phyloP scores from a whole-genome alignment of 1,139 yeast species.

The Suhomyces anneliseae region DNA sequence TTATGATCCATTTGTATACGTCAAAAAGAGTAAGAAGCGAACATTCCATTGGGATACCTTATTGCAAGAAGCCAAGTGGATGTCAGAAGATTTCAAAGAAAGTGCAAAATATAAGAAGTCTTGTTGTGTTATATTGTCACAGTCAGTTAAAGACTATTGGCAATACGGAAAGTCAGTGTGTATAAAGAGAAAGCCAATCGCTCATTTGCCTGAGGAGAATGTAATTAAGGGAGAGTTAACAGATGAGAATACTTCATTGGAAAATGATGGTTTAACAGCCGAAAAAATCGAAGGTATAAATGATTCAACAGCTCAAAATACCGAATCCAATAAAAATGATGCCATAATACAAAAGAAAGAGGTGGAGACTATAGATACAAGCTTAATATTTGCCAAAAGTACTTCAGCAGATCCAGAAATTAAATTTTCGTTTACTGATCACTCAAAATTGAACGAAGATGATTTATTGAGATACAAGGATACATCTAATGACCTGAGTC shows the following conservation, averaged over 20 bases:
- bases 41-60: slow-evolving; percentile 70
- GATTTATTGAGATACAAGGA: slow-evolving; percentile 2
- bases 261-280: neutral
- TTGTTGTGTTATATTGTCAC: slow-evolving; percentile 67
- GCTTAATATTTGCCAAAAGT: slow-evolving; percentile 3
- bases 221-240: neutral
- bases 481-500: slow-evolving; percentile 21
- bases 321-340: slow-evolving; percentile 11
- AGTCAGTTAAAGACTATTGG: slow-evolving; percentile 79
- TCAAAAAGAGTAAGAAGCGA: slow-evolving; percentile 31
- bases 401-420: slow-evolving; percentile 5
- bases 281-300: neutral
- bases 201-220: slow-evolving; percentile 19
- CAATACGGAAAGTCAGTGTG: slow-evolving; percentile 68
- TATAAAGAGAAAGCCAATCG: slow-evolving; percentile 45
- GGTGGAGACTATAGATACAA: slow-evolving; percentile 9
- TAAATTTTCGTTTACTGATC: slow-evolving; percentile 3
- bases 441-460: slow-evolving; percentile 1
- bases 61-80: slow-evolving; percentile 82
- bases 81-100: slow-evolving; percentile 77
- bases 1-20: slow-evolving; percentile 61
- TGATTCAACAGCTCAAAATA: neutral
- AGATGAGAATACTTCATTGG: neutral
- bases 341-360: neutral
- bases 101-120: slow-evolving; percentile 67